A percentile compares a stretch with the other conserved stretches of the same genome.
Evolutionary conservation across 1,139 yeast species (phyloP).

Genomic region (Groenewaldozyma auringiensis): DNA sequence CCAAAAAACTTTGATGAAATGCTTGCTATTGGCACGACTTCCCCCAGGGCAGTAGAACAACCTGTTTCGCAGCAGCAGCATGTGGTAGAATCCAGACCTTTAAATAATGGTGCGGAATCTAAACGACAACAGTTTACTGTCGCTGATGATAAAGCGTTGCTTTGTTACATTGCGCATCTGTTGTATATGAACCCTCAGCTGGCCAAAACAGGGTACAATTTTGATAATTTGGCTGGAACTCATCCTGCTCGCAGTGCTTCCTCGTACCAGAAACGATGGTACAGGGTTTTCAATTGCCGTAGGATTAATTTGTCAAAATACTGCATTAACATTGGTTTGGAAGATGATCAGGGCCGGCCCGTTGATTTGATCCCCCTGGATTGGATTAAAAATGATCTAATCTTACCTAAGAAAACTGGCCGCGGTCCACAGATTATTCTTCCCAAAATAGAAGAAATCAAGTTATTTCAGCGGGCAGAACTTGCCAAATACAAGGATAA

Average conservation of each 20-base stretch:
- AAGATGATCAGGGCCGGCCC: background rate
- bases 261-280: constrained; percentile 1
- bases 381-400: background rate
- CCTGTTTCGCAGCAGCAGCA: background rate
- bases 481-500: background rate
- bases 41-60: background rate
- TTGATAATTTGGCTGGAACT: background rate
- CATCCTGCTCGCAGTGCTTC: background rate
- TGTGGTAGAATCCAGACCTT: background rate
- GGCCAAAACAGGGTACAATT: background rate
- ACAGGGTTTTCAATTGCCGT: background rate
- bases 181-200: background rate
- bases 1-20: background rate
- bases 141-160: background rate
- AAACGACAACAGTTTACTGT: background rate
- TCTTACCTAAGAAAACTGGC: background rate
- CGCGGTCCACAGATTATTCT: background rate
- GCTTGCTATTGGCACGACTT: background rate
- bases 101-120: background rate
- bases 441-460: background rate
- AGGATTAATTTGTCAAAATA: background rate
- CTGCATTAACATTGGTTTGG: constrained; percentile 1
- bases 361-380: background rate
- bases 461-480: background rate
- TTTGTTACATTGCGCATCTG: background rate